Conservation (phyloP, 306 rosid genomes). For the Corylus americana region DNA sequence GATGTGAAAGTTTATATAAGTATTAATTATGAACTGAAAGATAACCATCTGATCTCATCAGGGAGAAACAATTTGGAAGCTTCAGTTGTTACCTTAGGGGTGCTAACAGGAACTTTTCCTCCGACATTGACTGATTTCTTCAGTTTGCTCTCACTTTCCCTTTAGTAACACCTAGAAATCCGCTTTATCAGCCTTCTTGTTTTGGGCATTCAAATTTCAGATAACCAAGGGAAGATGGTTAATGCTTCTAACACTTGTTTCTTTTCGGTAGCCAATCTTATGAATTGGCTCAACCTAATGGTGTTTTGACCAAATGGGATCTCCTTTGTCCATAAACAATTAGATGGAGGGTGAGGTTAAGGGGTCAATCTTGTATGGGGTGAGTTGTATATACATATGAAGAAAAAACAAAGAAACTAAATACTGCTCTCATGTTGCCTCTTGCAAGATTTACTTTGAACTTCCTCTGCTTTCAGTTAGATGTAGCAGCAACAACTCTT, state of each 20-base stretch:
- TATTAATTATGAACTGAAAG: background rate
- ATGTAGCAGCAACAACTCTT: background rate
- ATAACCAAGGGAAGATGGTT: background rate
- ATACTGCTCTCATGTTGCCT: background rate
- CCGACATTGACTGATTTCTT: background rate
- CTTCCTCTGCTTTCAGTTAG: background rate
- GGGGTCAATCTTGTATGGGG: background rate
- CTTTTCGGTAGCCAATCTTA: background rate
- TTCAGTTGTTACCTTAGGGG: background rate
- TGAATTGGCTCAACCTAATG: background rate
- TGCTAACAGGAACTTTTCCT: background rate
- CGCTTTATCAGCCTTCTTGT: background rate
- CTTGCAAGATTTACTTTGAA: background rate
- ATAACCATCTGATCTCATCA: background rate
- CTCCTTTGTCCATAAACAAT: background rate
- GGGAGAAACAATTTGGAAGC: slow-evolving; percentile 1
- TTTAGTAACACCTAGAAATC: background rate
- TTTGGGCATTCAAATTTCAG: background rate
- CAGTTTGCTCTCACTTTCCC: background rate
- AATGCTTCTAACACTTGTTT: background rate
- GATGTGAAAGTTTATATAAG: background rate
- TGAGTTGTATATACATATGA: background rate
- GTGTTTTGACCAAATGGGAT: background rate
- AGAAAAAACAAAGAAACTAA: background rate
- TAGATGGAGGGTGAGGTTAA: background rate